Evolutionary conservation across 139 green algal species (phyloP).

Genomic region (Gonium pectorale): DNA sequence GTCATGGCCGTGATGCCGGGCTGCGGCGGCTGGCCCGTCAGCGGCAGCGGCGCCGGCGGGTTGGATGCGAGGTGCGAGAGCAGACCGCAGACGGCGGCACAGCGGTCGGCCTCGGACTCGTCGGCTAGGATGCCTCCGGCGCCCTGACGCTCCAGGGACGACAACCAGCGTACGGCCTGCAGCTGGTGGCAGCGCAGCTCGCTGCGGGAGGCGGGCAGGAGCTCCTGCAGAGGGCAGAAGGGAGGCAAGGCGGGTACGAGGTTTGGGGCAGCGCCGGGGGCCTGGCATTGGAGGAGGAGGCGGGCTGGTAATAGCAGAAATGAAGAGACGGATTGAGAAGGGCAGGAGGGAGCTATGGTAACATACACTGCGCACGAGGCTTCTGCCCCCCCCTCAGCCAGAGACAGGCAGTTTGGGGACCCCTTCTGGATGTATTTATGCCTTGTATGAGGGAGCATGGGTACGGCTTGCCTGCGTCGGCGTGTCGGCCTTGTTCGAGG

Average conservation of each 20-base stretch:
- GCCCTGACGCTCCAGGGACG: constrained; percentile 87
- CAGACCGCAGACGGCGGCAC: constrained; percentile 9
- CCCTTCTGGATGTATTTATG: no score
- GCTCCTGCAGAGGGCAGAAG: constrained; percentile 55
- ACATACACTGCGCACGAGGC: no score
- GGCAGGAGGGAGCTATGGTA: no score
- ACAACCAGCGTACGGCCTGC: constrained; percentile 88
- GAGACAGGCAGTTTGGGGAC: no score
- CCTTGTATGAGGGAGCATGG: no score
- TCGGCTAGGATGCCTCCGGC: constrained; percentile 92
- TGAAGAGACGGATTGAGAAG: no score
- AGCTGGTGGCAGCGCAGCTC: constrained; percentile 90
- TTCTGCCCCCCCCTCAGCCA: no score
- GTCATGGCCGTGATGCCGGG: neutral
- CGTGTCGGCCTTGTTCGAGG: neutral
- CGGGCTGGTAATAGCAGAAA: no score
- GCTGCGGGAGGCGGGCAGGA: constrained; percentile 83
- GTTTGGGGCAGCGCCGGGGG: no score
- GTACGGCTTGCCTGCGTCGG: constrained; percentile 31
- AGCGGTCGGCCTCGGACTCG: constrained; percentile 78
- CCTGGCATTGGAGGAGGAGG: no score
- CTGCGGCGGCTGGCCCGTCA: neutral
- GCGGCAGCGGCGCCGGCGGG: neutral
- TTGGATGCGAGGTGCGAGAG: neutral
- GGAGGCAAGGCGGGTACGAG: neutral